These are phyloP conservation scores for Fusarium marasasianum DNA, from an alignment of 2,329 filamentous ascomycete genomes.

Conservation along the genomic window DNA sequence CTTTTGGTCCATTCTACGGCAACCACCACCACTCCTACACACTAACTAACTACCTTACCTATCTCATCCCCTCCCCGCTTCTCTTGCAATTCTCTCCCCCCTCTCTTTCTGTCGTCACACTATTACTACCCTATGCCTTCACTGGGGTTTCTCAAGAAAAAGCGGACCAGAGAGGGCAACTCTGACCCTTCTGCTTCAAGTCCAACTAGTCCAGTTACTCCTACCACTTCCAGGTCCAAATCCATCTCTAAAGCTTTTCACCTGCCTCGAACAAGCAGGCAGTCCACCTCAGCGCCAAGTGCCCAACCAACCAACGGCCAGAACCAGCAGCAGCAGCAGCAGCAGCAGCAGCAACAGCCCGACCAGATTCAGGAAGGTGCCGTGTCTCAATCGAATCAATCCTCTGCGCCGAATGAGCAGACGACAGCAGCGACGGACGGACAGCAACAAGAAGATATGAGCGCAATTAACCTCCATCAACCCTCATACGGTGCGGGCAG, in stretches of 20 bases:
- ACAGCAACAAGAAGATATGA: constrained; percentile 40
- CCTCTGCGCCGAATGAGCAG: constrained; percentile 30
- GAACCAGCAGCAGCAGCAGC: constrained; percentile 31
- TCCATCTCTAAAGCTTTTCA: constrained; percentile 60
- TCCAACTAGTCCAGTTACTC: constrained; percentile 70
- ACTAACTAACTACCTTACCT: constrained; percentile 5
- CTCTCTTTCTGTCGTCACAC: constrained; percentile 34
- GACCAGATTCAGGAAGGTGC: constrained; percentile 38
- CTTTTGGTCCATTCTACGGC: constrained; percentile 26
- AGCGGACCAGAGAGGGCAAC: constrained; percentile 92
- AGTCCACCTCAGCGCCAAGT: constrained; percentile 41
- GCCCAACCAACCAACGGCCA: constrained; percentile 23
- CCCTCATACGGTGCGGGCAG: constrained; percentile 41
- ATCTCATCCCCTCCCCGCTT: constrained; percentile 27
- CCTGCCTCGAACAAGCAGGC: constrained; percentile 48
- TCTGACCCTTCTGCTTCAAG: constrained; percentile 74
- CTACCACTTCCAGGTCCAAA: constrained; percentile 59
- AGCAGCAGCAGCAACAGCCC: constrained; percentile 36
- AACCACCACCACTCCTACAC: constrained; percentile 17
- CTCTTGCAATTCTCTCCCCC: constrained; percentile 15
- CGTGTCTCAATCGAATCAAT: constrained; percentile 27
- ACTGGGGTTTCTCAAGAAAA: constrained; percentile 97
- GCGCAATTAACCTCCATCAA: constrained; percentile 43
- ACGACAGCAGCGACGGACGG: constrained; percentile 32
- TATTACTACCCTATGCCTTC: constrained; percentile 76